A percentile compares a stretch with the other conserved stretches of the same genome.
Evolutionary conservation across 2,329 filamentous ascomycete species (phyloP).

Genomic region (Trichoderma oligosporum): DNA sequence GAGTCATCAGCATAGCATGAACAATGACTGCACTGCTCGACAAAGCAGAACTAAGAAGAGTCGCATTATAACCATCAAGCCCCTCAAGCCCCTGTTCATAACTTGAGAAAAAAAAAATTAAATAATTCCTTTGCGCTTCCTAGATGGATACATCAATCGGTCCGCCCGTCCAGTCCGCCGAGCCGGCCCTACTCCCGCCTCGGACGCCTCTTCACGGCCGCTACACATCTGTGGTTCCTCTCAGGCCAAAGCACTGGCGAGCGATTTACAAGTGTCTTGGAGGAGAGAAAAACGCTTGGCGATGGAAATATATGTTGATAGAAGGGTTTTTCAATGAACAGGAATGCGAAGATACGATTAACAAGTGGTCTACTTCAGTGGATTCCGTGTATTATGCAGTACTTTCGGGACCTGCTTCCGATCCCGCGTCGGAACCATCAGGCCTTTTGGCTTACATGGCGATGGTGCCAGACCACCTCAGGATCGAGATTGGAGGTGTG

Average conservation of each 20-base stretch:
- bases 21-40: not conserved
- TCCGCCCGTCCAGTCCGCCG: conserved; percentile 7
- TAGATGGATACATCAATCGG: conserved; percentile 10
- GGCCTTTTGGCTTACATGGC: conserved; percentile 45
- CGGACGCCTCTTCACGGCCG: conserved; percentile 28
- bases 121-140: not conserved
- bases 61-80: not conserved
- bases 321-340: conserved; percentile 24
- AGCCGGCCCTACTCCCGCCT: conserved; percentile 18
- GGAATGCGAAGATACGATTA: conserved; percentile 24
- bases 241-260: conserved; percentile 28
- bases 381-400: conserved; percentile 45
- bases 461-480: conserved; percentile 45
- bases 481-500: conserved; percentile 56
- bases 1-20: not conserved
- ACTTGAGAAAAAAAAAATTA: not conserved
- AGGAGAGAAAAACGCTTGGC: conserved; percentile 29
- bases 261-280: conserved; percentile 34
- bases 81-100: not conserved
- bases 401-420: conserved; percentile 31
- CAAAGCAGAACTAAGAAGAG: not conserved
- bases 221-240: conserved; percentile 32
- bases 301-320: conserved; percentile 36
- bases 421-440: conserved; percentile 32
- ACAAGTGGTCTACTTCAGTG: conserved; percentile 26